Base-by-base conservation (phyloP, 2,329 filamentous ascomycete species). In the Periconia digitata region DNA sequence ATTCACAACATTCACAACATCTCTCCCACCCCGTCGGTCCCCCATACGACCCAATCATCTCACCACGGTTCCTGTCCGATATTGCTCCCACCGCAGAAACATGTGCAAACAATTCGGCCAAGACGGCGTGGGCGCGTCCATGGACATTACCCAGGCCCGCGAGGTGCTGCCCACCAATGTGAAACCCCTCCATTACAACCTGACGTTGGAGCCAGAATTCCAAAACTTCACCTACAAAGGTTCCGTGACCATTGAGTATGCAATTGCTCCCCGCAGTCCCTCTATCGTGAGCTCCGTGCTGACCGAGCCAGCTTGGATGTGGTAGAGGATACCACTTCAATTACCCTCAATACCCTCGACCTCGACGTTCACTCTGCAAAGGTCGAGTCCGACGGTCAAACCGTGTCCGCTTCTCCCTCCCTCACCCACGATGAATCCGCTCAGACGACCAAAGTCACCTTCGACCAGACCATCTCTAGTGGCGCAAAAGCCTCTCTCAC, bases 141-240 rank as follows among this genome's bases (percentile, higher is more conserved):
- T 81, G 55, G 79, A 85, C 67, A 78, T 87, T 60, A 74, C 80
- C 44, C 80, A 82, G 59, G 85, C 83, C 56, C 86, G 92, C 63
- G 88, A 95, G 77, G 86, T 97, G 57, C 81, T 97, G 62, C 94
- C 92, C 44, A 85, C 86, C 74, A 95, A 96, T 67, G 90, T 96
- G 64, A 87, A 92, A 71, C 92, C 92, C n/a, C 75, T 81, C 34
- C 91, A 97, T 76, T 97, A 97, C 75, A 85, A 95, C 72, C 75
- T 97, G 61, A 94, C 89, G 1, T 80, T 97, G 54, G 94, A 97
- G 76, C 91, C 92, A 46, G 84, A 96, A 76, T 89, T 97, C 61
- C 81, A 88, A 62, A 91, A 87, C 56, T 90, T 94, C 73, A 90
- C 85, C 55, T 97, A 92, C 70, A 83, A 92, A 50, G 92, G 92